Evolutionary conservation across 169 alveolate species (phyloP).

Genomic region (Amoebophrya sp.): DNA sequence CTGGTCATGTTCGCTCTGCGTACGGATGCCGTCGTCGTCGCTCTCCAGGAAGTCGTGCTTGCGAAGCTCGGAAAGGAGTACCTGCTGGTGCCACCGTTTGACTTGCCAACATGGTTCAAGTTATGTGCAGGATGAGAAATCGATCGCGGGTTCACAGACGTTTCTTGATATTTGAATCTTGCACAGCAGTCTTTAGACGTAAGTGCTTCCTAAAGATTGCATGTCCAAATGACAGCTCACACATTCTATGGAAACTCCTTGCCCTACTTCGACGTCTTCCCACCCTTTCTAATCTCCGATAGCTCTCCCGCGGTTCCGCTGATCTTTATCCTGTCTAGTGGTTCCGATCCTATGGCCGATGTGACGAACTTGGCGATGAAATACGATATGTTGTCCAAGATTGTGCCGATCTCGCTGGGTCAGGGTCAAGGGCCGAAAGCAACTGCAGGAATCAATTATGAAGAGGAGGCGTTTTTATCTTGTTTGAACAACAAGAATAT

Average conservation of each 20-base stretch:
- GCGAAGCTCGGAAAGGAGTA: slow-evolving; percentile 50
- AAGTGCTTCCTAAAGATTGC: too few species aligned
- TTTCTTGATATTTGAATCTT: too few species aligned
- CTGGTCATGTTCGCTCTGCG: slow-evolving; percentile 68
- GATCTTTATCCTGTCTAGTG: slow-evolving; percentile 70
- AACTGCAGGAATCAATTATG: slow-evolving; percentile 44
- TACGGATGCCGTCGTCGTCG: slow-evolving; percentile 70
- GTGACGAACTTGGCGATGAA: slow-evolving; percentile 66
- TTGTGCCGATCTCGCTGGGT: slow-evolving; percentile 56
- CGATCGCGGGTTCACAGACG: too few species aligned
- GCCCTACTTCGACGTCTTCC: too few species aligned
- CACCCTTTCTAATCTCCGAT: too few species aligned
- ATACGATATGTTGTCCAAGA: slow-evolving; percentile 53
- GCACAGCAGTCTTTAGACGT: too few species aligned
- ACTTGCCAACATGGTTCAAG: background rate
- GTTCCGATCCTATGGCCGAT: slow-evolving; percentile 79
- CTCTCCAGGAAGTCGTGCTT: slow-evolving; percentile 62
- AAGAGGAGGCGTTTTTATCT: background rate
- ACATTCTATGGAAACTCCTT: too few species aligned
- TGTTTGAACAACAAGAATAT: background rate
- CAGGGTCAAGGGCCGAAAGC: slow-evolving; percentile 62
- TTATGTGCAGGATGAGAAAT: too few species aligned
- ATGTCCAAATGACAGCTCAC: too few species aligned
- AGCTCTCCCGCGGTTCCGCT: slow-evolving; percentile 56
- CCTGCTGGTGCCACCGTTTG: background rate